Conservation (phyloP, 2,329 filamentous ascomycete genomes). For the Westerdykella aurantiaca region DNA sequence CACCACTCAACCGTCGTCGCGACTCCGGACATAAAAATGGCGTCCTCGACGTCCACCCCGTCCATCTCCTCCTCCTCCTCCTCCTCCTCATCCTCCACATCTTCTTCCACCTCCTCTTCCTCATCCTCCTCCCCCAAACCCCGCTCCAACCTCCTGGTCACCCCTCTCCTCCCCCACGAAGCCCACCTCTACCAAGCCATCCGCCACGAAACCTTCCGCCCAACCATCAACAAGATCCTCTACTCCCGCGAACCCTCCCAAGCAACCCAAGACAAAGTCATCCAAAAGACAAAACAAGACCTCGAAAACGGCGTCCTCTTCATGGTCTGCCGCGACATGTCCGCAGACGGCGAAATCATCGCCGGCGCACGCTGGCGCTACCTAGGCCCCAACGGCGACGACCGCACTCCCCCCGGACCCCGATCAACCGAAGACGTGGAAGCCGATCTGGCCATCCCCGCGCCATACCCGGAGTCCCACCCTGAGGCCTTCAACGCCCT, state of each 20-base stretch:
- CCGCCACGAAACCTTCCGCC: conserved; percentile 26
- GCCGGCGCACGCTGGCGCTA: conserved; percentile 28
- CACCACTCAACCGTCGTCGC: no score
- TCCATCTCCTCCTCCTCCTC: neutral
- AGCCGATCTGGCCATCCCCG: conserved; percentile 11
- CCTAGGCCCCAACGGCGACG: conserved; percentile 10
- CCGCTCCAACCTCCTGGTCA: conserved; percentile 21
- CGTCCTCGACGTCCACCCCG: no score
- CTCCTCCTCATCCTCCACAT: neutral
- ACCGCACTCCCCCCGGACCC: neutral
- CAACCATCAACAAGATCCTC: conserved; percentile 31
- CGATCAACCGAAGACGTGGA: conserved; percentile 28
- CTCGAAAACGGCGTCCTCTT: conserved; percentile 23
- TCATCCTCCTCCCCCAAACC: neutral
- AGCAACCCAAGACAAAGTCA: conserved; percentile 19
- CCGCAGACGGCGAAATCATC: conserved; percentile 18
- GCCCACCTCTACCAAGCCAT: conserved; percentile 27
- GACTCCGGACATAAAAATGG: no score
- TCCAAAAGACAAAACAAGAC: conserved; percentile 15
- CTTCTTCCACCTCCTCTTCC: conserved; percentile 13
- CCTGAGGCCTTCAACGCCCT: conserved; percentile 17
- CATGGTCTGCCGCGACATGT: conserved; percentile 25
- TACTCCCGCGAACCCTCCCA: conserved; percentile 27
- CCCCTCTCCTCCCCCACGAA: conserved; percentile 22
- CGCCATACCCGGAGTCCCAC: conserved; percentile 28